Evolutionary conservation across 169 alveolate genomes (phyloP), one percentile per base, ranked within the genome.

Genomic region (Eimeria tenella): DNA sequence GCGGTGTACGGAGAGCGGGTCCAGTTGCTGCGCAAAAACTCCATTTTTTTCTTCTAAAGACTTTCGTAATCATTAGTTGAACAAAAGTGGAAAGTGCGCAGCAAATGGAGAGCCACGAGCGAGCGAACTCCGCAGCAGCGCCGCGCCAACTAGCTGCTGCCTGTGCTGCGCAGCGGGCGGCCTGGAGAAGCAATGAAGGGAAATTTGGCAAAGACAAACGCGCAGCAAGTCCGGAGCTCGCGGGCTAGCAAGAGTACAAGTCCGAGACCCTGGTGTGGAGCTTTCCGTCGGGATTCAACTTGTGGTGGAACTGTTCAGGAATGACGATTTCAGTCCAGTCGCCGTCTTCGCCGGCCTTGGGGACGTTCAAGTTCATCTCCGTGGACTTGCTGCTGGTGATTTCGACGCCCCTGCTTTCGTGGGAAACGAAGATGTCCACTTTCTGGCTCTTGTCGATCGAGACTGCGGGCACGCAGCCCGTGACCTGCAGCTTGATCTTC

Each of bases 291-390:
- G 75, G 63, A 4, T 50, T 56, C 50, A 96, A 63, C 15, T 75
- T 70, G 90, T 96, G 97, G 70, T 96, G 97, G 65, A 73, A 96
- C 79, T 96, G 97, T 42, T 96, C 97, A 42, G 97, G 97, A 31
- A 96, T 95, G 11, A 95, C 79, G 65, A 96, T 74, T 74, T 96
- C 97, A 4, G 53, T 56, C 97, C 97, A 96, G 21, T 96, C 97
- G 0, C 93, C 96, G 21, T 90, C 94, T 63, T 95, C 96, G 7
- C 87, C 87, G 21, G 62, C 4, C 50, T 23, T 15, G 7, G 94
- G 95, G 58, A 94, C 11, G 63, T 96, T 96, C 17, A 96, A 52
- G 65, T 96, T 95, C 97, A 96, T 95, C 53, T 96, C 97, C 25
- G 96, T 77, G 5, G 97, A 96, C 52, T 93, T 90, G 74, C 97